phyloP scores from a whole-genome alignment of 1,139 yeast genomes.

The Wickerhamomyces sp. region DNA sequence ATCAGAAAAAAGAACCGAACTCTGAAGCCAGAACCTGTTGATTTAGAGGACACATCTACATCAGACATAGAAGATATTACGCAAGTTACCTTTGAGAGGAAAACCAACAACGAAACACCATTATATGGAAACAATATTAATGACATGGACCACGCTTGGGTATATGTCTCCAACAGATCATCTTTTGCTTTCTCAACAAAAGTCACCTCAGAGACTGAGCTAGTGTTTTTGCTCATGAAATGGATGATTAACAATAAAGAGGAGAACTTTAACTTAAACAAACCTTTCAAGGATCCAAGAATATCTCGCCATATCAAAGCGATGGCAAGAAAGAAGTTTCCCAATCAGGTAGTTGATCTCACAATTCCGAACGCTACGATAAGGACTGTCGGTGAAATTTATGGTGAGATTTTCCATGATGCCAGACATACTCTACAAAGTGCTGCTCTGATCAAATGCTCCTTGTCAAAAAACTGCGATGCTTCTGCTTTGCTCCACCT shows the following conservation, averaged over 20 bases:
- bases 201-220: slow-evolving; percentile 1
- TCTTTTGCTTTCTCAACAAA: slow-evolving; percentile 1
- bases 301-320: slow-evolving; percentile 27
- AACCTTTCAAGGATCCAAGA: slow-evolving; percentile 26
- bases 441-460: slow-evolving; percentile 14
- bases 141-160: slow-evolving; percentile 3
- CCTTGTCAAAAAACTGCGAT: slow-evolving; percentile 7
- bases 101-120: neutral
- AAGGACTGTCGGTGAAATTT: slow-evolving; percentile 10
- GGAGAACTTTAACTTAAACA: slow-evolving; percentile 24
- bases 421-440: slow-evolving; percentile 28
- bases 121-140: neutral
- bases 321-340: slow-evolving; percentile 22
- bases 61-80: slow-evolving; percentile 16
- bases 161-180: neutral
- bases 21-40: neutral
- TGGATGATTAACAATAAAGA: slow-evolving; percentile 29
- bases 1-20: slow-evolving; percentile 5
- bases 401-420: slow-evolving; percentile 29
- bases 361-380: slow-evolving; percentile 16
- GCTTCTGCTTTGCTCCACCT: slow-evolving; percentile 2
- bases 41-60: slow-evolving; percentile 2
- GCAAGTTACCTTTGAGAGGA: slow-evolving; percentile 5
- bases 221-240: slow-evolving; percentile 18
- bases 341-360: slow-evolving; percentile 14